Conservation (phyloP, 2,329 filamentous ascomycete genomes). For the Hypoxylon sp. region DNA sequence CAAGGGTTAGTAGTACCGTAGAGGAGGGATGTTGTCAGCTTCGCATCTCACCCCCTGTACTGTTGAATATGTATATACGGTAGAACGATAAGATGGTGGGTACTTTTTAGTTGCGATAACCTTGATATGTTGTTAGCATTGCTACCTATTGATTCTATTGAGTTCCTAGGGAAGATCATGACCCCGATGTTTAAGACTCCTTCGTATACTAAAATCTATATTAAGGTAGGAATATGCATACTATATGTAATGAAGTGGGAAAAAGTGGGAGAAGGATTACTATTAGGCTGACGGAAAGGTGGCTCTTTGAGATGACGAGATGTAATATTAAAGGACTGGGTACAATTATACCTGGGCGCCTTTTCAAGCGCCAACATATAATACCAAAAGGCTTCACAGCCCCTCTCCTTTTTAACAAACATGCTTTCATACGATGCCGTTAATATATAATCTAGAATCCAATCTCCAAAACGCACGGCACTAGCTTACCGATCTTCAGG, state of each 20-base stretch:
- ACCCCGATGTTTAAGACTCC: constrained; percentile 19
- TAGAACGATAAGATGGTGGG: not conserved
- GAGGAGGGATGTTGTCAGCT: constrained; percentile 4
- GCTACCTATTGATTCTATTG: not conserved
- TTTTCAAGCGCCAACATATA: constrained; percentile 20
- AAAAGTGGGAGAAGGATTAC: constrained; percentile 34
- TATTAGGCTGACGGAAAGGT: constrained; percentile 30
- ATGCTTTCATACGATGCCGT: constrained; percentile 8
- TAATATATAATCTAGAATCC: constrained; percentile 20
- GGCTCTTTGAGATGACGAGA: constrained; percentile 34
- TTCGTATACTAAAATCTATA: constrained; percentile 24
- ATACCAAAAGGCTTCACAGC: constrained; percentile 8
- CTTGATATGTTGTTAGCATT: not conserved
- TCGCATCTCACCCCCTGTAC: constrained; percentile 9
- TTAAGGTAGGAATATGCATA: constrained; percentile 21
- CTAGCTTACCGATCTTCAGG: constrained; percentile 40
- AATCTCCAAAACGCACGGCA: constrained; percentile 23
- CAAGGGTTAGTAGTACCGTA: not conserved
- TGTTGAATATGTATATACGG: not conserved
- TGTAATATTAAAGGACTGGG: constrained; percentile 42
- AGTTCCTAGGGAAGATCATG: constrained; percentile 10
- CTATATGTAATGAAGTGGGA: constrained; percentile 13
- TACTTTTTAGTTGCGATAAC: constrained; percentile 1
- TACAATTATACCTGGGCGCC: constrained; percentile 16
- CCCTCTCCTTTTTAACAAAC: constrained; percentile 26